These are phyloP conservation scores for Ceratocystis variospora DNA, from an alignment of 2,329 filamentous ascomycete species.

Conservation along the genomic window DNA sequence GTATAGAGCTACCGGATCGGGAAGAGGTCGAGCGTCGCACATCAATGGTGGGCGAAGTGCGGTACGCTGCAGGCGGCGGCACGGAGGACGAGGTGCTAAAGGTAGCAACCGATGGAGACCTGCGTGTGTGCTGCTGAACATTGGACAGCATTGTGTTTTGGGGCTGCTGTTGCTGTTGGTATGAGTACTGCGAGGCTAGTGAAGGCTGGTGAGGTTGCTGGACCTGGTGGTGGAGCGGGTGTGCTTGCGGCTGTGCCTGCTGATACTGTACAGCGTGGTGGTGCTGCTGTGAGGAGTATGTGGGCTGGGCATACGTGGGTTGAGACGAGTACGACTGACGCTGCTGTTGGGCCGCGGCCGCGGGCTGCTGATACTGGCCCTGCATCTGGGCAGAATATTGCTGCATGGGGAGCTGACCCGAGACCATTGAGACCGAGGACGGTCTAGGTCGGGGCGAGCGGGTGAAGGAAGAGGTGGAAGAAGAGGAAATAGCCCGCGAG, in stretches of 20 bases:
- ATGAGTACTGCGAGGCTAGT: constrained; percentile 4
- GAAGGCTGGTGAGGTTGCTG: not conserved
- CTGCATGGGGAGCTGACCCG: constrained; percentile 15
- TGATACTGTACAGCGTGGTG: constrained; percentile 10
- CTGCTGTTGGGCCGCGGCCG: not conserved
- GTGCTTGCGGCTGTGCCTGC: constrained; percentile 14
- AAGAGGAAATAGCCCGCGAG: constrained; percentile 41
- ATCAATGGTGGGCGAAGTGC: constrained; percentile 42
- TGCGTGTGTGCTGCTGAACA: constrained; percentile 33
- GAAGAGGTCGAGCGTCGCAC: constrained; percentile 68
- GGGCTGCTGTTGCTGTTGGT: constrained; percentile 24
- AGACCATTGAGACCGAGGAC: constrained; percentile 13
- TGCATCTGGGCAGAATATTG: constrained; percentile 10
- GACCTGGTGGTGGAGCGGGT: constrained; percentile 12
- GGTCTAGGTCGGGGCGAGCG: constrained; percentile 10
- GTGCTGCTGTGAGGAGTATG: constrained; percentile 16
- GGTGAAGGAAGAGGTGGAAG: constrained; percentile 35
- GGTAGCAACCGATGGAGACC: constrained; percentile 52
- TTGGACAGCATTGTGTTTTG: constrained; percentile 23
- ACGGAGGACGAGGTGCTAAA: constrained; percentile 59
- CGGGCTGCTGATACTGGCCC: constrained; percentile 15
- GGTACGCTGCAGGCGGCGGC: constrained; percentile 43
- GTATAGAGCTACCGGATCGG: constrained; percentile 46
- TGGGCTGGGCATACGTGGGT: constrained; percentile 4
- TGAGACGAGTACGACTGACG: constrained; percentile 15